phyloP scores from a whole-genome alignment of 1,139 yeast genomes.

The Zygotorulaspora mrakii region DNA sequence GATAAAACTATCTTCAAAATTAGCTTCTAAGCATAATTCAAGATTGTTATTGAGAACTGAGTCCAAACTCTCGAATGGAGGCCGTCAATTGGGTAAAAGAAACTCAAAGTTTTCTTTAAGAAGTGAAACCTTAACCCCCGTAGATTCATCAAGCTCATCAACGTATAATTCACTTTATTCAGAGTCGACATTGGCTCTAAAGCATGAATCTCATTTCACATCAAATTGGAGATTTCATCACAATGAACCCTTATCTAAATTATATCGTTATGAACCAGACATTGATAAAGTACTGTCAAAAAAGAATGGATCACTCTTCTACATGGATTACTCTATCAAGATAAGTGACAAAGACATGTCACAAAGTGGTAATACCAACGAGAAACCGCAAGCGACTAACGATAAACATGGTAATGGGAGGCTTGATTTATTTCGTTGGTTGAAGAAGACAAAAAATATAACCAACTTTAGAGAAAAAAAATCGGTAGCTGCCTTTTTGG shows the following conservation, averaged over 20 bases:
- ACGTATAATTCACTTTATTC: slow-evolving; percentile 13
- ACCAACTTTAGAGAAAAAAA: slow-evolving; percentile 18
- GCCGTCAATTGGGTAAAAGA: slow-evolving; percentile 5
- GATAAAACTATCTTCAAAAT: slow-evolving; percentile 3
- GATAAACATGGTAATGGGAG: slow-evolving; percentile 6
- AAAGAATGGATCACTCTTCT: slow-evolving; percentile 24
- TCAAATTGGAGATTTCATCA: slow-evolving; percentile 30
- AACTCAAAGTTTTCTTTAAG: slow-evolving; percentile 11
- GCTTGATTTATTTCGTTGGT: slow-evolving; percentile 15
- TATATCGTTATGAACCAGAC: slow-evolving; percentile 24
- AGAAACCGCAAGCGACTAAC: background rate
- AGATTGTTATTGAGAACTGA: slow-evolving; percentile 1
- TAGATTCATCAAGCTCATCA: slow-evolving; percentile 8
- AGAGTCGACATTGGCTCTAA: slow-evolving; percentile 6
- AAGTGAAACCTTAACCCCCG: slow-evolving; percentile 6
- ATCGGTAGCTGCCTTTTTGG: slow-evolving; percentile 21
- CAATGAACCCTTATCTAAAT: slow-evolving; percentile 21
- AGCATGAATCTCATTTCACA: slow-evolving; percentile 16
- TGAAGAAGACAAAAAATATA: slow-evolving; percentile 13
- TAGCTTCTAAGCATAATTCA: slow-evolving; percentile 3
- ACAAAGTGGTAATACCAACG: slow-evolving; percentile 3
- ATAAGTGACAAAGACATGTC: slow-evolving; percentile 11
- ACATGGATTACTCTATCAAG: slow-evolving; percentile 23
- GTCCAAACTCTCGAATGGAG: slow-evolving; percentile 3
- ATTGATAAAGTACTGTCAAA: slow-evolving; percentile 22